Conservation (phyloP, 2,329 filamentous ascomycete species). For the Xylogone sp. region DNA sequence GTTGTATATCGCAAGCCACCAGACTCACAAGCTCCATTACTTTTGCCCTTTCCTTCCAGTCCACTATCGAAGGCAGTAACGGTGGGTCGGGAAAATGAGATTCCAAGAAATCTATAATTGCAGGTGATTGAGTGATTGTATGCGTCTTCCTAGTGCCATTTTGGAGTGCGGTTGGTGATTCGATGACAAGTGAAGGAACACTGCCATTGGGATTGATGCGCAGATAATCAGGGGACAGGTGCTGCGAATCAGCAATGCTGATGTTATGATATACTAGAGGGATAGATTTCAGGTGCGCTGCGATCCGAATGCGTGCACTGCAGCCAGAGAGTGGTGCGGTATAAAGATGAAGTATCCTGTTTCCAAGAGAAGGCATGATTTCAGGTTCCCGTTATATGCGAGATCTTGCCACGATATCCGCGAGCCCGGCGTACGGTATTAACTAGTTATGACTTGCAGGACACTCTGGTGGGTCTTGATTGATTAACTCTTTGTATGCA, state of each 20-base stretch:
- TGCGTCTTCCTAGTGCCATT: not conserved
- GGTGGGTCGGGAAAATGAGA: conserved; percentile 7
- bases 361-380: not conserved
- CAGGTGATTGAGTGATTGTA: conserved; percentile 10
- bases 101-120: conserved; percentile 12
- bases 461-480: too few species aligned
- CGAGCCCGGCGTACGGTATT: too few species aligned
- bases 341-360: not conserved
- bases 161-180: not conserved
- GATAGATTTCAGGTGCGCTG: conserved; percentile 7
- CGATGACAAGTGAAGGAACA: conserved; percentile 6
- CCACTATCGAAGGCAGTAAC: not conserved
- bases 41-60: not conserved
- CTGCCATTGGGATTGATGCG: conserved; percentile 10
- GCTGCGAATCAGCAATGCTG: not conserved
- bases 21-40: conserved; percentile 9
- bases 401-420: too few species aligned
- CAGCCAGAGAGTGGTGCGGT: not conserved
- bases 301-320: conserved; percentile 9
- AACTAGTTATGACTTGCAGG: too few species aligned
- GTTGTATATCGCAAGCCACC: conserved; percentile 13
- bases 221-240: conserved; percentile 5
- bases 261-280: conserved; percentile 9
- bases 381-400: too few species aligned
- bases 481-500: too few species aligned